Conservation (phyloP, 768 basidiomycete genomes). For the Daedalea quercina region DNA sequence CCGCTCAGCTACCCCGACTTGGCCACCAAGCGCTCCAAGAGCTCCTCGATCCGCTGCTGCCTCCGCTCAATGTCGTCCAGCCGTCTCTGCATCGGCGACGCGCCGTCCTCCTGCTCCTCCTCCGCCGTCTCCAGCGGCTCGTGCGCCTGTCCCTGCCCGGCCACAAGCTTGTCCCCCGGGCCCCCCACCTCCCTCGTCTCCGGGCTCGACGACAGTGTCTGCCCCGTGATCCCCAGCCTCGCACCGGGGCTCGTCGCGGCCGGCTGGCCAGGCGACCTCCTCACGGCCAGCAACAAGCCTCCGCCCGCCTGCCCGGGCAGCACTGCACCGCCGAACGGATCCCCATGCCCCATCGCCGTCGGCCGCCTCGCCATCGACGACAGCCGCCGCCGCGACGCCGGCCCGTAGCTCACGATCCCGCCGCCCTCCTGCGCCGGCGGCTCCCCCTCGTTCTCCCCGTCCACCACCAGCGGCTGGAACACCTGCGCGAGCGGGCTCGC, state of each 20-base stretch:
- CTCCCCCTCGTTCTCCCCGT: conserved; percentile 26
- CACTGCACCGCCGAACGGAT: neutral
- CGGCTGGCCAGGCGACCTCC: neutral
- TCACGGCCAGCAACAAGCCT: neutral
- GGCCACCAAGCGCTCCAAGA: neutral
- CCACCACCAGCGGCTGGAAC: conserved; percentile 59
- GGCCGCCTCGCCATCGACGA: conserved; percentile 22
- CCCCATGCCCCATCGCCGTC: conserved; percentile 5
- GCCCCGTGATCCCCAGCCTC: neutral
- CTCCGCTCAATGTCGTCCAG: neutral
- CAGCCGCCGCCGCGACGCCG: conserved; percentile 32
- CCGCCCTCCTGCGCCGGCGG: conserved; percentile 1
- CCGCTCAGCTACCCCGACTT: neutral
- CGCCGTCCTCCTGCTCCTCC: neutral
- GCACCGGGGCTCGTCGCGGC: neutral
- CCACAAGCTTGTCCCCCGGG: neutral
- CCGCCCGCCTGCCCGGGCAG: too few relatives aligned
- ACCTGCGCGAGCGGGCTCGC: conserved; percentile 69
- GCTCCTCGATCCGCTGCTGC: neutral
- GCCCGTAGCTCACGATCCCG: conserved; percentile 30
- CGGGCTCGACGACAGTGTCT: neutral
- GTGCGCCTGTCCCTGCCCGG: conserved; percentile 19
- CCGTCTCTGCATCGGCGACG: neutral
- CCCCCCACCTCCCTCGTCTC: neutral
- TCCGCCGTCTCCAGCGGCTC: conserved; percentile 23